Conservation (phyloP, 805 yeast species). For the Hanseniaspora meyeri region DNA sequence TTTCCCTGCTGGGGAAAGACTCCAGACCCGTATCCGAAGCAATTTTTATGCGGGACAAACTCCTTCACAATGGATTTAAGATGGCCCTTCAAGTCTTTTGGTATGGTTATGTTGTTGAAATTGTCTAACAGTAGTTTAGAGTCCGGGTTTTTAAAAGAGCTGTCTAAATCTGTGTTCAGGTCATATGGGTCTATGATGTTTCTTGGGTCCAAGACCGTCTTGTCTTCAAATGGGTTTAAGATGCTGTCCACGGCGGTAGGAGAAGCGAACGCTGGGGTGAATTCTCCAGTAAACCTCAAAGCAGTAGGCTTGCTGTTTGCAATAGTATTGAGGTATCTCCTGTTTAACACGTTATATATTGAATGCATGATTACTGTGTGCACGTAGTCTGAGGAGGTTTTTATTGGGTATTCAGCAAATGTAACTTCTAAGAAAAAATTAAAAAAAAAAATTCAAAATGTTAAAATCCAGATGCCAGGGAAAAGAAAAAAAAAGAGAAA, state of each 20-base stretch:
- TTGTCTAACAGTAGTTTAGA: not conserved
- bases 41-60: not conserved
- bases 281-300: not conserved
- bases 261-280: not conserved
- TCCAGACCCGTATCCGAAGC: slow-evolving; percentile 12
- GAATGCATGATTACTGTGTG: not conserved
- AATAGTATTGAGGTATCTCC: not conserved
- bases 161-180: not conserved
- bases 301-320: not conserved
- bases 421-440: no score
- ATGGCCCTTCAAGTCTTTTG: slow-evolving; percentile 1
- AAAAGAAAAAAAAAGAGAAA: no score
- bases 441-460: no score
- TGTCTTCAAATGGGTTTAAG: not conserved
- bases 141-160: not conserved
- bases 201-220: not conserved
- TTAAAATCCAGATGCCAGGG: no score
- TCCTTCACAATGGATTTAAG: not conserved
- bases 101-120: not conserved
- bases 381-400: no score
- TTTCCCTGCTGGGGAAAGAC: slow-evolving; percentile 10
- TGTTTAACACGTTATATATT: not conserved
- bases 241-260: not conserved
- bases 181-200: not conserved
- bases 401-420: no score